phyloP scores from a whole-genome alignment of 176 grass and related monocot genomes.

The Phoenix roebelenii region DNA sequence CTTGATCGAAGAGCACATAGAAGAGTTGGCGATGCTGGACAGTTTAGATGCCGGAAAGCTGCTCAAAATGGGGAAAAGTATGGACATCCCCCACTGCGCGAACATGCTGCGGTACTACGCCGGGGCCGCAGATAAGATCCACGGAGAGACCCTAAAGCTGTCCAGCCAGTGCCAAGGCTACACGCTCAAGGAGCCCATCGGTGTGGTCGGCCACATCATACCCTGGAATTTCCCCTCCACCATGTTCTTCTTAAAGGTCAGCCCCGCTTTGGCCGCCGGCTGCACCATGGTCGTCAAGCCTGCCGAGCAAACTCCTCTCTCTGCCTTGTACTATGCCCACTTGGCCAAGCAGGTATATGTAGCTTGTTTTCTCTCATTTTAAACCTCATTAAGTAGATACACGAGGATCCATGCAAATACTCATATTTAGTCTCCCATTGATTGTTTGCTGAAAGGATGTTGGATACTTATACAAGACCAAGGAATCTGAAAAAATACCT shows the following conservation, averaged over 20 bases:
- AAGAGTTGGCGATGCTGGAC: slow-evolving; percentile 69
- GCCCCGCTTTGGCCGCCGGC: slow-evolving; percentile 66
- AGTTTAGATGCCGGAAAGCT: slow-evolving; percentile 67
- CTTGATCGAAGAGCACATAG: slow-evolving; percentile 53
- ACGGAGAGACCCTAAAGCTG: slow-evolving; percentile 56
- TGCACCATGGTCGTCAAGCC: slow-evolving; percentile 88
- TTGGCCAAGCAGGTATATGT: slow-evolving; percentile 44
- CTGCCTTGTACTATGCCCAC: slow-evolving; percentile 57
- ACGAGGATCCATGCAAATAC: no score
- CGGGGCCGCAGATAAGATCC: slow-evolving; percentile 86
- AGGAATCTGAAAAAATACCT: no score
- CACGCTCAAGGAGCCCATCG: slow-evolving; percentile 81
- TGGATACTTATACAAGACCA: no score
- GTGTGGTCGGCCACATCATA: slow-evolving; percentile 66
- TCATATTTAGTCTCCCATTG: no score
- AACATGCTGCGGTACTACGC: slow-evolving; percentile 88
- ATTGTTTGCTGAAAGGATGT: no score
- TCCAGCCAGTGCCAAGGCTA: slow-evolving; percentile 53
- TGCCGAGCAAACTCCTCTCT: slow-evolving; percentile 82
- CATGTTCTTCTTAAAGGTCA: slow-evolving; percentile 81
- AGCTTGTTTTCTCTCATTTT: no score
- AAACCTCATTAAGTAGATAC: neutral
- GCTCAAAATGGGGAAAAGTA: slow-evolving; percentile 40
- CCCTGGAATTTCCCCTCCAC: slow-evolving; percentile 83
- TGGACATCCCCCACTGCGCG: slow-evolving; percentile 36